Base-by-base conservation (phyloP, 768 basidiomycete genomes). In the Boletus pseudo-olivaceus region DNA sequence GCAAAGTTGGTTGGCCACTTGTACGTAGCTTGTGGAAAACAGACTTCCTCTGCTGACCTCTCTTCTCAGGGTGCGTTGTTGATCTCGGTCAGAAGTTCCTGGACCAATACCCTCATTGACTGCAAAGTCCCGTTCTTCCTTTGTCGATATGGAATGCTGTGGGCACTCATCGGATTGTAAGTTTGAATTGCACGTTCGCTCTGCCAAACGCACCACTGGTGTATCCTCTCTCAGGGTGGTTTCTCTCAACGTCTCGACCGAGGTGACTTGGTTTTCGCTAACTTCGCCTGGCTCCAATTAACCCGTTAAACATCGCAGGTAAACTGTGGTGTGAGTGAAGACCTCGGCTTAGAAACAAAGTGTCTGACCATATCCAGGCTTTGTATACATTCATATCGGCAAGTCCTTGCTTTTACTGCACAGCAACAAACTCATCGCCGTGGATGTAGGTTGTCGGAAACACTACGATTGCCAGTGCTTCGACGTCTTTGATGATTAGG, bases 361-460 rank as follows among this genome's bases (percentile, higher is more conserved):
- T 51, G 26, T 38, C 58, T 53, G 48, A 57, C 44, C 47, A 23
- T 38, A 45, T 32, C n/a, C 20, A 85, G 81, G 82, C 82, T 10
- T 65, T 89, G 14, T 88, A 82, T 59, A 83, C 79, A 0, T 88
- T 86, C 72, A 87, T 85, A 61, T 86, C 84, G 19, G 86, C 81
- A 65, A 56, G 78, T 66, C 5, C 14, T 14, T 26, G 20, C 34
- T 32, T 48, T 5, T 14, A 7, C 29, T 19, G 8, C 12, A 44
- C 7, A 37, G 7, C 9, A 20, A 41, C 27, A 38, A 51, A 37
- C 46, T 58, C 53, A 54, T 45, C 42, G 6, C 5, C 26, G 33
- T 49, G 44, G 32, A 32, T 47, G 7, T 47, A 65, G 64, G 65
- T 65, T 49, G 64, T 65, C 12, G 65, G 64, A 14, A 67, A 65